phyloP scores from a whole-genome alignment of 2,329 filamentous ascomycete species.

The Scedosporium minutisporum region DNA sequence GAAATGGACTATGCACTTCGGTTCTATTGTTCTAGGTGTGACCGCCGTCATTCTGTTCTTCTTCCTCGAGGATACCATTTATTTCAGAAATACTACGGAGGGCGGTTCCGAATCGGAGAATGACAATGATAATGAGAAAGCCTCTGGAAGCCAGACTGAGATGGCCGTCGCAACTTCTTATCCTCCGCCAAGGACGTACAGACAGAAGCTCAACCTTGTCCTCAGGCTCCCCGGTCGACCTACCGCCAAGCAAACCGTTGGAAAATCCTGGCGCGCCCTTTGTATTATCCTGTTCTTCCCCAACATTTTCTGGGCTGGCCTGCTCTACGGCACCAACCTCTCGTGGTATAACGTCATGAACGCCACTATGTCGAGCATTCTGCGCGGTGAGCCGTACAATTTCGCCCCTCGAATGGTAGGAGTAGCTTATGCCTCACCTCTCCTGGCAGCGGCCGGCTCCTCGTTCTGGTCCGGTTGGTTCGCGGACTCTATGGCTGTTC shows the following conservation, averaged over 20 bases:
- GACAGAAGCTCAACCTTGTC: conserved; percentile 13
- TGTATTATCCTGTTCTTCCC: conserved; percentile 22
- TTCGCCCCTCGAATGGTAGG: conserved; percentile 22
- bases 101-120: conserved; percentile 8
- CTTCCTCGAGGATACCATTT: conserved; percentile 53
- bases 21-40: conserved; percentile 40
- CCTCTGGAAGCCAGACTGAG: not conserved
- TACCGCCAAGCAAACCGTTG: conserved; percentile 9
- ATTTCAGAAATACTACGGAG: conserved; percentile 26
- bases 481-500: conserved; percentile 20
- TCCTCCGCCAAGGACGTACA: not conserved
- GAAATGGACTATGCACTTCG: conserved; percentile 37
- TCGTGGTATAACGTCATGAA: conserved; percentile 26
- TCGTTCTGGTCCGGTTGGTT: conserved; percentile 20
- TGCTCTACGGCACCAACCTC: conserved; percentile 23
- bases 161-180: not conserved
- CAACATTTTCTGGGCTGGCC: conserved; percentile 21
- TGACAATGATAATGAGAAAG: conserved; percentile 2
- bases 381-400: conserved; percentile 23
- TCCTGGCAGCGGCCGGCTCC: conserved; percentile 16
- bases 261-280: conserved; percentile 17
- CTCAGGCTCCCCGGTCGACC: conserved; percentile 9
- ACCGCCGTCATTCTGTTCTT: conserved; percentile 44
- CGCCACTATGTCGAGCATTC: conserved; percentile 20
- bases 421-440: conserved; percentile 19